Percentiles rank a stretch among this genome's conserved stretches.
phyloP scores from a whole-genome alignment of 352 stramenopile species.

The Globisporangium spiculum region DNA sequence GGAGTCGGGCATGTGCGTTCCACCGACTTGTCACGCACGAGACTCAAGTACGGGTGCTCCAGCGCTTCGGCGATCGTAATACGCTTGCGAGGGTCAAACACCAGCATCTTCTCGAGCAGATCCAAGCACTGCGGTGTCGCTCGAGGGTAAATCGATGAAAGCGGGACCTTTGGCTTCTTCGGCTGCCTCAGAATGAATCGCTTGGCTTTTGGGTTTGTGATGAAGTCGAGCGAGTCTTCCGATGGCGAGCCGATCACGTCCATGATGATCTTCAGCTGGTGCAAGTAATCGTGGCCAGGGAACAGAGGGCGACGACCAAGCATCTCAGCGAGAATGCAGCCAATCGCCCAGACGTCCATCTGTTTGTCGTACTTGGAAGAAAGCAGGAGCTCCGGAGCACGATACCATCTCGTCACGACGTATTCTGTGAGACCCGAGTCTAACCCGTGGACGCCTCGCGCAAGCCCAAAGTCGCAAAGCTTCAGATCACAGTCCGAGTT shows the following conservation, averaged over 20 bases:
- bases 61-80: conserved; percentile 81
- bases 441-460: conserved; percentile 66
- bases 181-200: conserved; percentile 85
- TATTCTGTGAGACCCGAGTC: conserved; percentile 88
- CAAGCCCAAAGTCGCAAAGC: conserved; percentile 77
- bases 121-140: conserved; percentile 83
- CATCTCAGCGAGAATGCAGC: conserved; percentile 87
- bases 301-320: conserved; percentile 81
- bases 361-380: conserved; percentile 90
- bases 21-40: conserved; percentile 67
- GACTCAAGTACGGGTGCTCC: conserved; percentile 73
- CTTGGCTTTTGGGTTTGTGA: conserved; percentile 88
- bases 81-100: conserved; percentile 89
- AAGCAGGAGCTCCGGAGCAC: conserved; percentile 89
- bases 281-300: conserved; percentile 83
- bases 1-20: conserved; percentile 76
- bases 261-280: conserved; percentile 91
- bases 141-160: conserved; percentile 84
- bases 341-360: conserved; percentile 87
- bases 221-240: conserved; percentile 83
- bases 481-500: conserved; percentile 84
- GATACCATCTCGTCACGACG: conserved; percentile 91
- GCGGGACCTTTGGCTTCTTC: conserved; percentile 81
- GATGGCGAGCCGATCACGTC: conserved; percentile 80
- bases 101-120: conserved; percentile 91